Evolutionary conservation across 495 filamentous ascomycete species (phyloP).

Genomic region (Cercophora sp.): DNA sequence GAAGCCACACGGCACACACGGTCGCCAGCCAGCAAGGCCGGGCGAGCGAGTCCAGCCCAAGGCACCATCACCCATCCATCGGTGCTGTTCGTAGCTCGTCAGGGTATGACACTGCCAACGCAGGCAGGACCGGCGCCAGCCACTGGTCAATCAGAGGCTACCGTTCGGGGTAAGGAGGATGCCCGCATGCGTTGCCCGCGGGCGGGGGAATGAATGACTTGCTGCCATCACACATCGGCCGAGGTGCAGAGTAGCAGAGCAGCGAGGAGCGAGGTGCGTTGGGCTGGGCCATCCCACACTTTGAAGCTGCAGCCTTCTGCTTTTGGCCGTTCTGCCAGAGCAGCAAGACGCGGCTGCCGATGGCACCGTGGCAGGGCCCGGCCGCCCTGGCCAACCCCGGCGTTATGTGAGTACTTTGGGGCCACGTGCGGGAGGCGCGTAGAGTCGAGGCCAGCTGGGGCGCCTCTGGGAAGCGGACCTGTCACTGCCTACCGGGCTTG

Average conservation of each 20-base stretch:
- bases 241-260: too few species aligned
- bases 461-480: neutral
- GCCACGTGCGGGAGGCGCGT: conserved; percentile 1
- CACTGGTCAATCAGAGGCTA: neutral
- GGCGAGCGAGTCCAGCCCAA: too few species aligned
- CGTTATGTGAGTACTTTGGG: conserved; percentile 9
- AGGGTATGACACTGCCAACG: too few species aligned
- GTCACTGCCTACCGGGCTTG: conserved; percentile 8
- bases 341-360: conserved; percentile 13
- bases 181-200: conserved; percentile 5
- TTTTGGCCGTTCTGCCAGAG: neutral
- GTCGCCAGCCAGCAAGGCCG: too few species aligned
- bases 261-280: too few species aligned
- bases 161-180: neutral
- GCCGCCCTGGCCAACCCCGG: neutral
- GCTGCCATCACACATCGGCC: conserved; percentile 7
- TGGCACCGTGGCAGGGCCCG: neutral
- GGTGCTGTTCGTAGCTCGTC: too few species aligned
- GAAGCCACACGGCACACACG: neutral
- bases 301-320: conserved; percentile 2
- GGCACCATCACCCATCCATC: too few species aligned
- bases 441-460: too few species aligned
- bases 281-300: conserved; percentile 7
- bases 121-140: neutral
- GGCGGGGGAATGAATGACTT: conserved; percentile 10